Conservation (phyloP, 371 early-diverging fungal genomes). For the Neoconidiobolus thromboides region DNA sequence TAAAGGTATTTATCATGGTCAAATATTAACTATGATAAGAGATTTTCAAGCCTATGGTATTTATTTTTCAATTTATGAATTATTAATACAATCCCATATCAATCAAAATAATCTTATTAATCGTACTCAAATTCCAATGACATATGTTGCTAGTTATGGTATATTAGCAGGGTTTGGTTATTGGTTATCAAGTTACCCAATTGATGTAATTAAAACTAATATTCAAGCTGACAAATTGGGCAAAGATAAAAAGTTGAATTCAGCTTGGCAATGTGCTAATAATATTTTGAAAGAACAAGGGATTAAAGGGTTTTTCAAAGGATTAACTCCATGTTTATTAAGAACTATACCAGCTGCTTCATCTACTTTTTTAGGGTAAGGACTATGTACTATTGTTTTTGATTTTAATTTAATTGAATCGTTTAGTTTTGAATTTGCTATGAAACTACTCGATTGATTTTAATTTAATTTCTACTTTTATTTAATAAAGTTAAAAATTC, state of each 20-base stretch:
- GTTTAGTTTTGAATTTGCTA: no score
- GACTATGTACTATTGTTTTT: no score
- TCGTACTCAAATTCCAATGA: slow-evolving; percentile 36
- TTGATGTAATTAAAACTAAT: slow-evolving; percentile 61
- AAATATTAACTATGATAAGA: slow-evolving; percentile 51
- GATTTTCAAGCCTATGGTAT: slow-evolving; percentile 64
- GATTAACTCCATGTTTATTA: slow-evolving; percentile 60
- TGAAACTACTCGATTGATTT: no score
- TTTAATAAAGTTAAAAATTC: no score
- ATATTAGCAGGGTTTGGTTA: slow-evolving; percentile 59
- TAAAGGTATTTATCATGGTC: slow-evolving; percentile 62
- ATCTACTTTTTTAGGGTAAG: slow-evolving; percentile 41
- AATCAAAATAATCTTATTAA: slow-evolving; percentile 17
- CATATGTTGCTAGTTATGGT: slow-evolving; percentile 45
- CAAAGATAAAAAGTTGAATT: slow-evolving; percentile 29
- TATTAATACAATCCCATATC: slow-evolving; percentile 43
- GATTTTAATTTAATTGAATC: no score
- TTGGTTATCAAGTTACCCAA: slow-evolving; percentile 54
- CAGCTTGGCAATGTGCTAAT: slow-evolving; percentile 39
- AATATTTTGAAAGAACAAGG: slow-evolving; percentile 47
- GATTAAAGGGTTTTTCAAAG: slow-evolving; percentile 55
- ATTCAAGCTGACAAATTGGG: slow-evolving; percentile 55
- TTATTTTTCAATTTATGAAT: slow-evolving; percentile 62
- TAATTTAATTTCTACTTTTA: no score
- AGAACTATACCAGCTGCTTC: slow-evolving; percentile 79